Percentiles rank a stretch among this genome's conserved stretches.
Conservation (phyloP, 2,329 filamentous ascomycete species). For the Aspergillus puulaauensis region DNA sequence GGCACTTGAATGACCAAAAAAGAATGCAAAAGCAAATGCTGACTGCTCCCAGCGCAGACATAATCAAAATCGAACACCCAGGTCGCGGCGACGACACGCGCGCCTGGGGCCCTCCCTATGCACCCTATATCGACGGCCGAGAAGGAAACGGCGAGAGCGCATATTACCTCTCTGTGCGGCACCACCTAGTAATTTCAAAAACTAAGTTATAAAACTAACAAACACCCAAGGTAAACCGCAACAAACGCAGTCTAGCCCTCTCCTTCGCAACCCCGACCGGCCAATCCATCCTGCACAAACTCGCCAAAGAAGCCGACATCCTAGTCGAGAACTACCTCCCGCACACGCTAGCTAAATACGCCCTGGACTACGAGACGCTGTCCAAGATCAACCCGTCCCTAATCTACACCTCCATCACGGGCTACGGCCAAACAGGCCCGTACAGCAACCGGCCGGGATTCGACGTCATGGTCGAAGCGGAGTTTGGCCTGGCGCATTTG, state of each 20-base stretch:
- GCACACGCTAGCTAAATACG: slow-evolving; percentile 83
- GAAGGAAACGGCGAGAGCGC: slow-evolving; percentile 74
- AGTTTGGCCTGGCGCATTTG: slow-evolving; percentile 98
- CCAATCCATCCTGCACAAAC: slow-evolving; percentile 77
- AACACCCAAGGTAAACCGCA: slow-evolving; percentile 76
- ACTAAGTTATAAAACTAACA: slow-evolving; percentile 6
- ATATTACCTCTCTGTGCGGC: slow-evolving; percentile 80
- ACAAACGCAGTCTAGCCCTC: slow-evolving; percentile 90
- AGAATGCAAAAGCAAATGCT: too few relatives aligned
- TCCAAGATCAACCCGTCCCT: slow-evolving; percentile 78
- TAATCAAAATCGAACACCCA: slow-evolving; percentile 97
- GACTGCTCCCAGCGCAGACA: slow-evolving; percentile 67
- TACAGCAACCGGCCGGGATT: slow-evolving; percentile 87
- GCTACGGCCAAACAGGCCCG: slow-evolving; percentile 93
- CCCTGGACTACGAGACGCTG: slow-evolving; percentile 81
- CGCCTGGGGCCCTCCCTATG: slow-evolving; percentile 95
- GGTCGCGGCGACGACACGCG: slow-evolving; percentile 87
- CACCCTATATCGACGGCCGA: slow-evolving; percentile 64
- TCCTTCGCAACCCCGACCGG: slow-evolving; percentile 81
- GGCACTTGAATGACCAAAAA: slow-evolving; percentile 10
- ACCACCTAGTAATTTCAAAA: too few relatives aligned
- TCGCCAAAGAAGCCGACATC: slow-evolving; percentile 83
- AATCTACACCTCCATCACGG: slow-evolving; percentile 95
- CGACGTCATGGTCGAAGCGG: slow-evolving; percentile 99
- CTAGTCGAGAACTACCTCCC: slow-evolving; percentile 97